Conservation (phyloP, 2,329 filamentous ascomycete species). For the Fusarium devonianum region DNA sequence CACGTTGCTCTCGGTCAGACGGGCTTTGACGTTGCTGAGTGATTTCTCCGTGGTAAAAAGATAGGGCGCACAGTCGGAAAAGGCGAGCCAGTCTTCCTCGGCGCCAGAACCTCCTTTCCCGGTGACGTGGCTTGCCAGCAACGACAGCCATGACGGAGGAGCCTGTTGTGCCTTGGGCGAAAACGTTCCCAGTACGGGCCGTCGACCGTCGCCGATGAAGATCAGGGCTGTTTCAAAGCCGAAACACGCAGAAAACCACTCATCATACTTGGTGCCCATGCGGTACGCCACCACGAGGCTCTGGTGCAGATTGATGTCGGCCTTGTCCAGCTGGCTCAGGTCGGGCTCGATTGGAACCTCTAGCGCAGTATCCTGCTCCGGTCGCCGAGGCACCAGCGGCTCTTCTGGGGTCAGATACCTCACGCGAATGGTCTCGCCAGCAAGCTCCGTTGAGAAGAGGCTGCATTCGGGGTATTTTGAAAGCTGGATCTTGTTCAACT, state of each 20-base stretch:
- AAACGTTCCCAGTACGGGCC: conserved; percentile 67
- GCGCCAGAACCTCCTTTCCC: conserved; percentile 13
- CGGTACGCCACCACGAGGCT: conserved; percentile 66
- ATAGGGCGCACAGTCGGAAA: conserved; percentile 78
- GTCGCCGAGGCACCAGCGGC: conserved; percentile 49
- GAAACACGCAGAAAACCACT: conserved; percentile 73
- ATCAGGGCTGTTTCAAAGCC: conserved; percentile 67
- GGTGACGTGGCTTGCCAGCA: conserved; percentile 45
- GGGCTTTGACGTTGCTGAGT: conserved; percentile 68
- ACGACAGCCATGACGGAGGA: conserved; percentile 47
- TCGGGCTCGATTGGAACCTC: conserved; percentile 65
- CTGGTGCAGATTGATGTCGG: conserved; percentile 65
- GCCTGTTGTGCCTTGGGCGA: conserved; percentile 46
- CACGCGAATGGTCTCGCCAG: conserved; percentile 50
- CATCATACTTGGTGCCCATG: conserved; percentile 66
- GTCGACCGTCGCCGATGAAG: conserved; percentile 68
- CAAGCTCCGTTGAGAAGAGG: conserved; percentile 68
- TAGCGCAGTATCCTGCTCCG: conserved; percentile 51
- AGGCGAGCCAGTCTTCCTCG: conserved; percentile 64
- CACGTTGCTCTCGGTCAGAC: conserved; percentile 60
- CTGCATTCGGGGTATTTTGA: conserved; percentile 64
- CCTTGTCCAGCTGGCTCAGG: conserved; percentile 51
- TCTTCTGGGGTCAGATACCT: conserved; percentile 51
- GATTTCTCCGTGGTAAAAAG: conserved; percentile 76
- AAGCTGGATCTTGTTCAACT: conserved; percentile 66